Evolutionary conservation across 371 early-diverging fungal genomes (phyloP).

Genomic region (Lichtheimia hyalospora): DNA sequence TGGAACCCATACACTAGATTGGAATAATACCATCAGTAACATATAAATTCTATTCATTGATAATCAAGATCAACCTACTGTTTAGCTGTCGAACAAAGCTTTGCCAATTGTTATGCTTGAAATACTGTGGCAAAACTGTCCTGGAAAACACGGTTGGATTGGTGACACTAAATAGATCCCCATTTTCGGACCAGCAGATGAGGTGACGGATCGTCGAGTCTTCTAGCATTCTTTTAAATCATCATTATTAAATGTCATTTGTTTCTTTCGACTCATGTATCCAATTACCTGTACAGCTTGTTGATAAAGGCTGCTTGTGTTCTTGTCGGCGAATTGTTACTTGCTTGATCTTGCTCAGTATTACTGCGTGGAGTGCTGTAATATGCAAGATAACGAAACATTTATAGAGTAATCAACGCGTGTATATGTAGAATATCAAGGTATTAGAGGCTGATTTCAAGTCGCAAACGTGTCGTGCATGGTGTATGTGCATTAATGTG

Average conservation of each 20-base stretch:
- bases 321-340: not conserved
- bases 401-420: no score
- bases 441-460: no score
- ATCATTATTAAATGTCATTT: no score
- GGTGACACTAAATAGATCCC: constrained; percentile 64
- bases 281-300: constrained; percentile 59
- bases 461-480: no score
- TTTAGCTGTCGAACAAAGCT: constrained; percentile 88
- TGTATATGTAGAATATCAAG: no score
- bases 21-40: not conserved
- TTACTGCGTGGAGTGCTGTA: no score
- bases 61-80: constrained; percentile 32
- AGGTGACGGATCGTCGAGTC: constrained; percentile 54
- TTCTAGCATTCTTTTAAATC: constrained; percentile 52
- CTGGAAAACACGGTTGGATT: constrained; percentile 59
- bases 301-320: constrained; percentile 66
- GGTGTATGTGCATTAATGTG: no score
- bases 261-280: no score
- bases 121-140: constrained; percentile 69
- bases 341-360: no score
- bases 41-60: not conserved
- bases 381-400: no score
- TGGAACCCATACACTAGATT: constrained; percentile 55
- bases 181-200: constrained; percentile 65
- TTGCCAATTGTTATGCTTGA: constrained; percentile 86